Conservation (phyloP, 148 eudicot species). For the Agrostemma githago region DNA sequence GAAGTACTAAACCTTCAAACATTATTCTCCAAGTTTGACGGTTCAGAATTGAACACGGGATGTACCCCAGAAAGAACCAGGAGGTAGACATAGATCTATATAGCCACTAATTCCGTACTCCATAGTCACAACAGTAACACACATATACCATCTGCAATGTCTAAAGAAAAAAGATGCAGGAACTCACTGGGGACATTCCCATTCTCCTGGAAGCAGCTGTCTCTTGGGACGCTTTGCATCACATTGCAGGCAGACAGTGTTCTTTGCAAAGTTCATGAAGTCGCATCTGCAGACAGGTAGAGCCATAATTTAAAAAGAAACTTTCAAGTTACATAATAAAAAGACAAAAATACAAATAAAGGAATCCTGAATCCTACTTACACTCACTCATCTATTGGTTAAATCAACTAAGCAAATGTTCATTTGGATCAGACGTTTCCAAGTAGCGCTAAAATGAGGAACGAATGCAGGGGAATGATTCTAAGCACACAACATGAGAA, state of each 20-base stretch:
- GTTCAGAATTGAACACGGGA: neutral
- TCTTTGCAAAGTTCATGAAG: slow-evolving; percentile 98
- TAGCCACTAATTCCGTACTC: neutral
- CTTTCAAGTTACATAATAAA: neutral
- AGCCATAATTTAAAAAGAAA: slow-evolving; percentile 14
- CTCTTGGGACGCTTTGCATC: slow-evolving; percentile 96
- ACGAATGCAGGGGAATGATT: neutral
- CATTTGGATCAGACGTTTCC: neutral
- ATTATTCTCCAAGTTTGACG: neutral
- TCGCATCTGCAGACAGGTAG: slow-evolving; percentile 63
- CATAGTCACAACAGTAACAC: neutral
- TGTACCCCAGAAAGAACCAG: neutral
- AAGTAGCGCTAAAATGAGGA: neutral
- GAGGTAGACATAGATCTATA: neutral
- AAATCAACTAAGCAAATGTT: neutral
- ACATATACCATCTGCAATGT: slow-evolving; percentile 2
- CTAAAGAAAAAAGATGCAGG: slow-evolving; percentile 9
- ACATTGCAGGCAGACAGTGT: slow-evolving; percentile 84
- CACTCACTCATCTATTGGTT: neutral
- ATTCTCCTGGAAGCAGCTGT: slow-evolving; percentile 98
- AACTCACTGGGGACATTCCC: slow-evolving; percentile 99
- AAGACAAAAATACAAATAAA: neutral
- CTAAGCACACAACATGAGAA: neutral
- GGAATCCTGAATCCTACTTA: neutral
- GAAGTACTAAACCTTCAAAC: neutral